Conservation (phyloP, 1,284 basidiomycete genomes). For the Leccinum ponderosum region DNA sequence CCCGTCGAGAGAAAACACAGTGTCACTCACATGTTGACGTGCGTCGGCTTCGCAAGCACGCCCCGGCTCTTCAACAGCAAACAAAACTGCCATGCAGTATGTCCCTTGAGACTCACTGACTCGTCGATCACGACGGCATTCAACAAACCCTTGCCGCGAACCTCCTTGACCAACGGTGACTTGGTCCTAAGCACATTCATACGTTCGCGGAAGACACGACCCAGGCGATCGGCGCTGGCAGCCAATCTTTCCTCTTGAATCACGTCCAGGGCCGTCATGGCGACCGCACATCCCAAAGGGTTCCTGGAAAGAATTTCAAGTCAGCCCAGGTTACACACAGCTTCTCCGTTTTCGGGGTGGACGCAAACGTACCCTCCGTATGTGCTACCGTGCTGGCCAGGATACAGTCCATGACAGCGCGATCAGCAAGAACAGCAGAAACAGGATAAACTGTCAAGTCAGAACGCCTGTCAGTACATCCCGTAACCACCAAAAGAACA, state of each 20-base stretch:
- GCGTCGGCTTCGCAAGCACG: conserved; percentile 94
- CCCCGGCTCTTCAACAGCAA: conserved; percentile 90
- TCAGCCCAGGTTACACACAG: background rate
- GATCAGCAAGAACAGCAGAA: conserved; percentile 89
- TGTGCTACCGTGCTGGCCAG: conserved; percentile 98
- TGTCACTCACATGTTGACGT: conserved; percentile 81
- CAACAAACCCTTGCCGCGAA: conserved; percentile 86
- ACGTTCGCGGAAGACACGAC: conserved; percentile 77
- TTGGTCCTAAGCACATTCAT: conserved; percentile 56
- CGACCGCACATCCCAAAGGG: conserved; percentile 93
- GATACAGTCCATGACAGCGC: conserved; percentile 95
- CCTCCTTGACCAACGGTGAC: conserved; percentile 69
- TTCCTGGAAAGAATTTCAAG: conserved; percentile 53
- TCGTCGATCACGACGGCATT: conserved; percentile 97
- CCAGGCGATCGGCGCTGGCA: conserved; percentile 76
- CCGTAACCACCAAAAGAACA: conserved; percentile 2
- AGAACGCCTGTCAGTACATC: conserved; percentile 13
- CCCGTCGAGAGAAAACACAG: conserved; percentile 1
- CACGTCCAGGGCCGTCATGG: conserved; percentile 88
- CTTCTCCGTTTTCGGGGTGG: background rate
- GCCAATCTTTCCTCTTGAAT: conserved; percentile 86
- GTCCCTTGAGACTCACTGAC: conserved; percentile 67
- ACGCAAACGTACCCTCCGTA: conserved; percentile 73
- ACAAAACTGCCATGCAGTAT: conserved; percentile 96
- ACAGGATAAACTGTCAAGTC: conserved; percentile 83